These are phyloP conservation scores for Scheffersomyces quercinus DNA, from an alignment of 1,139 yeast genomes.

Conservation along the genomic window DNA sequence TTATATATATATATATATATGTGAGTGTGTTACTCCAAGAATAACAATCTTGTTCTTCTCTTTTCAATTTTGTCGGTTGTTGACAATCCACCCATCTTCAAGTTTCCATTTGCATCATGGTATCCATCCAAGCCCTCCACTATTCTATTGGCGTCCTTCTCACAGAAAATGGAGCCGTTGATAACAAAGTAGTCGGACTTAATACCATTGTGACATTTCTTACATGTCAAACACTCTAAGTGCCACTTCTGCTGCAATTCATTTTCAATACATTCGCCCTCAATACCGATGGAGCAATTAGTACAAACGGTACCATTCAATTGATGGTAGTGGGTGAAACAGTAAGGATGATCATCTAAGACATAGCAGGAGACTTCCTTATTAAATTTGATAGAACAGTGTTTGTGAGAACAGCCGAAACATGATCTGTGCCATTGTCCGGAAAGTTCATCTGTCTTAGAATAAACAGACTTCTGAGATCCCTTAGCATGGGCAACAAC, in stretches of 20 bases:
- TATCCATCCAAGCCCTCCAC: slow-evolving; percentile 23
- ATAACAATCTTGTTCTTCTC: slow-evolving; percentile 45
- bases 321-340: slow-evolving; percentile 78
- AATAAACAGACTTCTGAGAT: slow-evolving; percentile 52
- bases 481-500: slow-evolving; percentile 54
- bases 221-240: slow-evolving; percentile 59
- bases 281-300: slow-evolving; percentile 73
- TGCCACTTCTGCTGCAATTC: slow-evolving; percentile 70
- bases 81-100: slow-evolving; percentile 23
- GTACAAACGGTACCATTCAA: slow-evolving; percentile 75
- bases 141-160: slow-evolving; percentile 37
- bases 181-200: slow-evolving; percentile 57
- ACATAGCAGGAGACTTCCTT: slow-evolving; percentile 78
- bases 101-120: slow-evolving; percentile 23
- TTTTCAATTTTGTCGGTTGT: slow-evolving; percentile 42
- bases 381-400: slow-evolving; percentile 58
- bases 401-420: slow-evolving; percentile 59
- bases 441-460: slow-evolving; percentile 76
- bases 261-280: slow-evolving; percentile 87
- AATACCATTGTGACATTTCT: slow-evolving; percentile 49
- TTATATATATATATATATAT: neutral
- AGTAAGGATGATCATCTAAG: slow-evolving; percentile 74
- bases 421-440: slow-evolving; percentile 96
- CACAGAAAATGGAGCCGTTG: slow-evolving; percentile 54
- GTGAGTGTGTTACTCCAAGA: slow-evolving; percentile 12